These are phyloP conservation scores for Lenwebbia sp. DNA, from an alignment of 345 rosid species.

Conservation along the genomic window DNA sequence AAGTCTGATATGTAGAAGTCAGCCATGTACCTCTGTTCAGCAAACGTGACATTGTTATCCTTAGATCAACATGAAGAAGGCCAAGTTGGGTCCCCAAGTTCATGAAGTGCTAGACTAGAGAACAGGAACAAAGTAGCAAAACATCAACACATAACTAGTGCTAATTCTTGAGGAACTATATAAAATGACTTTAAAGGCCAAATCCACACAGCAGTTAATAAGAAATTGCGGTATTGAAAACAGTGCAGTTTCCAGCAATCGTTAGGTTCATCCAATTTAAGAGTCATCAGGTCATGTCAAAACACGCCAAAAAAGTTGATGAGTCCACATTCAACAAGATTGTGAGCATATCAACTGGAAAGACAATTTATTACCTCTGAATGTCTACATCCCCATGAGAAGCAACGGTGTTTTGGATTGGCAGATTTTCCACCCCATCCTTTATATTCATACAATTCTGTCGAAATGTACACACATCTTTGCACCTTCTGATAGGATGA, in stretches of 20 bases:
- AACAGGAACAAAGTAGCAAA: background rate
- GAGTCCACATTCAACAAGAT: background rate
- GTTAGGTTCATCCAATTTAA: background rate
- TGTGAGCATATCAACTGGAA: background rate
- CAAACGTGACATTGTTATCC: background rate
- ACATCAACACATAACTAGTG: background rate
- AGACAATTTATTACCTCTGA: constrained; percentile 44
- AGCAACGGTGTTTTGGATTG: constrained; percentile 59
- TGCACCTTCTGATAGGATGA: constrained; percentile 73
- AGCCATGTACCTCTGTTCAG: constrained; percentile 67
- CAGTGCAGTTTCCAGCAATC: background rate
- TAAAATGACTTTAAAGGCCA: background rate
- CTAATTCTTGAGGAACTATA: background rate
- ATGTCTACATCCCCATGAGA: constrained; percentile 85
- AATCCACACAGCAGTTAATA: background rate
- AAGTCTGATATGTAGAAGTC: constrained; percentile 94
- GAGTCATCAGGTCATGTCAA: background rate
- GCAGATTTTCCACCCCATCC: constrained; percentile 72
- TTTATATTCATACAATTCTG: constrained; percentile 70
- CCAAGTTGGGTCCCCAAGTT: background rate
- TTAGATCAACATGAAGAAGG: background rate
- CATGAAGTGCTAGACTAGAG: background rate
- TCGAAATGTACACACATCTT: constrained; percentile 76
- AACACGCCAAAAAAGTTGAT: background rate
- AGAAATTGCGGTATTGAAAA: background rate